Conservation (phyloP, 2,329 filamentous ascomycete species). For the Trichoderma polysporum region DNA sequence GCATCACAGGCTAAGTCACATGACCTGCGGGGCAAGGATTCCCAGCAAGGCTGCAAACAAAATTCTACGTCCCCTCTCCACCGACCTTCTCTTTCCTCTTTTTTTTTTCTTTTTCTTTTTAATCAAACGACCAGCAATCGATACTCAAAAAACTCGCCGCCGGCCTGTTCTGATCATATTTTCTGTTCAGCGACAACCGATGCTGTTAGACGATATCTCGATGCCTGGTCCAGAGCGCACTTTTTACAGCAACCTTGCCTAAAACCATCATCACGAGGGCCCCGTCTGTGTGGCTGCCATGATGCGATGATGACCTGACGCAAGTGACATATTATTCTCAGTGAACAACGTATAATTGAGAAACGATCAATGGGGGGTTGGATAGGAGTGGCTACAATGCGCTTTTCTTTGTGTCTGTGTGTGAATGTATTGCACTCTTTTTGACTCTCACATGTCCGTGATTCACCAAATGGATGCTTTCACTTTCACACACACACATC, state of each 20-base stretch:
- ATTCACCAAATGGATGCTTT: neutral
- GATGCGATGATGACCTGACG: conserved; percentile 68
- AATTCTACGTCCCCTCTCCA: neutral
- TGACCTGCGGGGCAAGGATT: conserved; percentile 24
- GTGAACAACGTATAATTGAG: neutral
- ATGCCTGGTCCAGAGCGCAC: conserved; percentile 59
- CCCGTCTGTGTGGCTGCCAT: conserved; percentile 60
- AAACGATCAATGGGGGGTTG: neutral
- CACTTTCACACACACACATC: neutral
- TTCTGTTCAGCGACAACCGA: conserved; percentile 29
- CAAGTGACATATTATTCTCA: conserved; percentile 53
- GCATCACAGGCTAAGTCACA: conserved; percentile 25
- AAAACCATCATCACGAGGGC: conserved; percentile 71
- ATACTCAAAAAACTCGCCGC: conserved; percentile 32
- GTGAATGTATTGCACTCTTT: neutral
- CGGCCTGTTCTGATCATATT: conserved; percentile 34
- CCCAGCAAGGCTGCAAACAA: neutral
- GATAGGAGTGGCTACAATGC: neutral
- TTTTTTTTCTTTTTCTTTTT: conserved; percentile 5
- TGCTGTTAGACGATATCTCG: conserved; percentile 50
- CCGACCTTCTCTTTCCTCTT: neutral
- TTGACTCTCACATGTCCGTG: neutral
- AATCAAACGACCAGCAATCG: conserved; percentile 45
- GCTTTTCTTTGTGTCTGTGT: neutral
- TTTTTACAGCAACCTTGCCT: conserved; percentile 52